Conservation (phyloP, 495 filamentous ascomycete genomes). For the Schizothecium vesticola region DNA sequence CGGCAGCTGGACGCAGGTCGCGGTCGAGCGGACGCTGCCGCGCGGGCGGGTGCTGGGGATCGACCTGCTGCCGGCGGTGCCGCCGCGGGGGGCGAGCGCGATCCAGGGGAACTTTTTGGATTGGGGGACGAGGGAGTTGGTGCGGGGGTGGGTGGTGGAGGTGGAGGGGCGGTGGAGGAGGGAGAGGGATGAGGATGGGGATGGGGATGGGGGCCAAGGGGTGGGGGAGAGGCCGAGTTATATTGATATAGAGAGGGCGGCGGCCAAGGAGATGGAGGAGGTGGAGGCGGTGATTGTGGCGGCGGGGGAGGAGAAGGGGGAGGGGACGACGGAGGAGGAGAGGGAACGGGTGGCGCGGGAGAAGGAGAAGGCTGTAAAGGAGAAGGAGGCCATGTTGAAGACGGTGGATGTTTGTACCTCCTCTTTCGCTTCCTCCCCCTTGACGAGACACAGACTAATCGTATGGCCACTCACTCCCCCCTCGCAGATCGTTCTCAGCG, state of each 20-base stretch:
- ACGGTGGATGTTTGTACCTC: slow-evolving; percentile 62
- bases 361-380: slow-evolving; percentile 9
- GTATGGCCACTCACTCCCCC: not conserved
- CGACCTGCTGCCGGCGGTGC: slow-evolving; percentile 86
- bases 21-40: slow-evolving; percentile 67
- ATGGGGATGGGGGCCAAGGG: slow-evolving; percentile 4
- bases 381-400: slow-evolving; percentile 17
- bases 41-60: slow-evolving; percentile 79
- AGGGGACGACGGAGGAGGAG: slow-evolving; percentile 2
- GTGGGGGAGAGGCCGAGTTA: slow-evolving; percentile 42
- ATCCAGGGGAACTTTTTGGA: slow-evolving; percentile 91
- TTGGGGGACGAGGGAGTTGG: slow-evolving; percentile 61
- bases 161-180: slow-evolving; percentile 35
- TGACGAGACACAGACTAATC: not conserved
- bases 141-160: slow-evolving; percentile 68
- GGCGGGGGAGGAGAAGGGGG: not conserved
- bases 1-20: slow-evolving; percentile 96
- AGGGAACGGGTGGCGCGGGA: slow-evolving; percentile 16
- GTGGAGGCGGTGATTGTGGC: slow-evolving; percentile 4
- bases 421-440: not conserved
- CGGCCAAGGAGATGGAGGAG: slow-evolving; percentile 15
- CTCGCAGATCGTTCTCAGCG: slow-evolving; percentile 75
- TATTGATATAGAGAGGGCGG: slow-evolving; percentile 47
- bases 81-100: slow-evolving; percentile 80
- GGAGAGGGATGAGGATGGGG: not conserved